phyloP scores from a whole-genome alignment of 805 yeast species.

The Candida railenensis region DNA sequence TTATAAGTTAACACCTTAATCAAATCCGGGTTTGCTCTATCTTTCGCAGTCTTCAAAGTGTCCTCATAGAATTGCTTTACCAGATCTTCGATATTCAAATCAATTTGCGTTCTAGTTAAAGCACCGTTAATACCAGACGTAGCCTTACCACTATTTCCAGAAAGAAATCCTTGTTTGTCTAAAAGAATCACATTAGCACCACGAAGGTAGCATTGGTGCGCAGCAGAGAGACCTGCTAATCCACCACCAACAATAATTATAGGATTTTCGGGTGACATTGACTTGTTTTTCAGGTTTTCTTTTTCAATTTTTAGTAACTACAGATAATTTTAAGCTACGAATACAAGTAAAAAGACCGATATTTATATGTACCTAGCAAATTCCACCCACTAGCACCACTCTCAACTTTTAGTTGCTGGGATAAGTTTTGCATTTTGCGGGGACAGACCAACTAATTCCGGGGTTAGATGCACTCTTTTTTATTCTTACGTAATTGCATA shows the following conservation, averaged over 20 bases:
- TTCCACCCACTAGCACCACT: no score
- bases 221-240: constrained; percentile 61
- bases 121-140: constrained; percentile 77
- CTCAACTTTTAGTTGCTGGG: not conserved
- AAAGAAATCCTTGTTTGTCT: constrained; percentile 60
- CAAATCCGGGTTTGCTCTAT: constrained; percentile 55
- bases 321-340: not conserved
- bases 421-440: not conserved
- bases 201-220: constrained; percentile 52
- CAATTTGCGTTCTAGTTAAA: constrained; percentile 57
- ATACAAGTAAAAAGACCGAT: not conserved
- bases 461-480: not conserved
- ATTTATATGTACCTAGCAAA: not conserved
- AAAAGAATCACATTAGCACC: constrained; percentile 54
- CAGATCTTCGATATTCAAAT: constrained; percentile 50
- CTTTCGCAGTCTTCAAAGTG: constrained; percentile 65
- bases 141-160: constrained; percentile 68
- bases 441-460: not conserved
- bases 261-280: constrained; percentile 28
- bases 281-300: not conserved
- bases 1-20: constrained; percentile 60
- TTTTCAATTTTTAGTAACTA: no score
- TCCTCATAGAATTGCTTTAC: constrained; percentile 62
- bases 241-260: constrained; percentile 65
- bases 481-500: not conserved